Evolutionary conservation across 2,329 filamentous ascomycete species (phyloP).

Genomic region (Shiraia bambusicola): DNA sequence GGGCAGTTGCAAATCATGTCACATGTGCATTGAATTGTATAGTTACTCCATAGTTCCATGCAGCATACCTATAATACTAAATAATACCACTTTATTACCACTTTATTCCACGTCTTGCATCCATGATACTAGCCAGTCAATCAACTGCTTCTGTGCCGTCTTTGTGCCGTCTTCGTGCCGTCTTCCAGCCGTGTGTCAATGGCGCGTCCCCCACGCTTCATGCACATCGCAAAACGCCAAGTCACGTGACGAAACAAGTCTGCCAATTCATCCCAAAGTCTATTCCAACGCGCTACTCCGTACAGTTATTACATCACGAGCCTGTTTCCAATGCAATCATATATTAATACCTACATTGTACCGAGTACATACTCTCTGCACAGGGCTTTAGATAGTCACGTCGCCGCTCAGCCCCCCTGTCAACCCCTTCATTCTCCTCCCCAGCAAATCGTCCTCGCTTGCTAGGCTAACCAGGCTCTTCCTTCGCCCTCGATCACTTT

Average conservation of each 20-base stretch:
- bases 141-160: no score
- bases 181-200: no score
- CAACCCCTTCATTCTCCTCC: conserved; percentile 51
- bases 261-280: background rate
- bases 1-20: no score
- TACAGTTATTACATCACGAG: background rate
- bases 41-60: no score
- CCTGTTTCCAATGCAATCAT: background rate
- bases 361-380: no score
- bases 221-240: background rate
- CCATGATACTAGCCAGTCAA: no score
- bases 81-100: no score
- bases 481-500: conserved; percentile 34
- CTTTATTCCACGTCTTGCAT: no score
- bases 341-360: background rate
- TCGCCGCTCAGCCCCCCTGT: conserved; percentile 45
- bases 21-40: no score
- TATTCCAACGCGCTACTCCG: background rate
- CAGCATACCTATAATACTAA: no score
- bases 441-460: conserved; percentile 52
- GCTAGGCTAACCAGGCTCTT: conserved; percentile 50
- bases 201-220: no score
- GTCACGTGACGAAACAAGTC: background rate
- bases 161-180: no score
- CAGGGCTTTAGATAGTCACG: conserved; percentile 12